phyloP scores from a whole-genome alignment of 345 rosid species.

The Linum trigynum region DNA sequence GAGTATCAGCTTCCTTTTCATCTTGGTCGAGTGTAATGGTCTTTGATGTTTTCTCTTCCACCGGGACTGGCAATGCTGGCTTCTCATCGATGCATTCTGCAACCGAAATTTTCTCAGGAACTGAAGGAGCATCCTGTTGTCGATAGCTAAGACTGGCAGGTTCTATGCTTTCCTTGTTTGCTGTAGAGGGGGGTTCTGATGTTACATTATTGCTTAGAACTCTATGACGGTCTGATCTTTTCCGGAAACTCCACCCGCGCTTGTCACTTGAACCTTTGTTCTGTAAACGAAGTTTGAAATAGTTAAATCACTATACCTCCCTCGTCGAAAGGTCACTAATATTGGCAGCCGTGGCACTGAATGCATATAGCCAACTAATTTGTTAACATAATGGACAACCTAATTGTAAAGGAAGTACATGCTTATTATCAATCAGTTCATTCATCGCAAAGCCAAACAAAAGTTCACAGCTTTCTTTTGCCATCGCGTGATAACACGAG shows the following conservation, averaged over 20 bases:
- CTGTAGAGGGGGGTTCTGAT: constrained; percentile 36
- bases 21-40: constrained; percentile 15
- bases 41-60: constrained; percentile 22
- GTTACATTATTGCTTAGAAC: constrained; percentile 50
- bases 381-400: not conserved
- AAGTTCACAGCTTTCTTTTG: not conserved
- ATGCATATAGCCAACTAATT: not conserved
- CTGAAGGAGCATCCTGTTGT: constrained; percentile 7
- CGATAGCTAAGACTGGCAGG: constrained; percentile 28
- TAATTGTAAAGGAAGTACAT: not conserved
- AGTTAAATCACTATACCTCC: constrained; percentile 3
- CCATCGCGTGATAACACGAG: not conserved
- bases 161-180: constrained; percentile 33
- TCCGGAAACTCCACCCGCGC: constrained; percentile 61
- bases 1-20: constrained; percentile 22
- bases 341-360: not conserved
- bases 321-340: not conserved
- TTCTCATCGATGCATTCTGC: not conserved
- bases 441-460: not conserved
- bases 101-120: not conserved
- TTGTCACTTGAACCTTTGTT: constrained; percentile 39
- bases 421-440: not conserved
- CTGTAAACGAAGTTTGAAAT: constrained; percentile 24
- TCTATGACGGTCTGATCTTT: constrained; percentile 53
- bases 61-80: constrained; percentile 2